A percentile compares a stretch with the other conserved stretches of the same genome.
phyloP scores from a whole-genome alignment of 176 grass and related monocot genomes.

The Musa acuminata region DNA sequence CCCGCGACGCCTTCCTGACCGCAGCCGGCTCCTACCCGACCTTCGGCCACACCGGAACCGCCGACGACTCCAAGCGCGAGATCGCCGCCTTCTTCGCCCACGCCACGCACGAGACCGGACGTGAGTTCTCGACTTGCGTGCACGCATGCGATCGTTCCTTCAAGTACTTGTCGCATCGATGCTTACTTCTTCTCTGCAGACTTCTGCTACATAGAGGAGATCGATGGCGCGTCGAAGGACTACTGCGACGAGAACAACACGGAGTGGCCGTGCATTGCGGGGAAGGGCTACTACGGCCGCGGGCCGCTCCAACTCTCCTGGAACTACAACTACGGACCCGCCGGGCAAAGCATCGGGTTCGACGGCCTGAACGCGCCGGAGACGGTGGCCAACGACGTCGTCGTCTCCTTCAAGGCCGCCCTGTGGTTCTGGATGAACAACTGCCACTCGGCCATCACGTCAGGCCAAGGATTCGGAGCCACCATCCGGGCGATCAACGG shows the following conservation, averaged over 20 bases:
- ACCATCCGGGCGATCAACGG: no score
- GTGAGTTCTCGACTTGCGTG: slow-evolving; percentile 21
- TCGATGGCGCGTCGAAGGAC: slow-evolving; percentile 60
- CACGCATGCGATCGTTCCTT: not conserved
- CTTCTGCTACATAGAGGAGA: slow-evolving; percentile 98
- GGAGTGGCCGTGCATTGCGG: slow-evolving; percentile 47
- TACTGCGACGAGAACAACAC: slow-evolving; percentile 49
- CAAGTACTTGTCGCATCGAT: not conserved
- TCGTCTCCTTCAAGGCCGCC: slow-evolving; percentile 54
- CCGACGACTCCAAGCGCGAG: slow-evolving; percentile 70
- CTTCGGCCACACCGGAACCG: slow-evolving; percentile 47
- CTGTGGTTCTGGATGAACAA: slow-evolving; percentile 74
- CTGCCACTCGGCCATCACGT: slow-evolving; percentile 43
- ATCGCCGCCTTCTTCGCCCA: slow-evolving; percentile 80
- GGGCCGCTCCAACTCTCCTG: slow-evolving; percentile 74
- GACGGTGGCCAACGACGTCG: slow-evolving; percentile 52
- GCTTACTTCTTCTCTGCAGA: slow-evolving; percentile 11
- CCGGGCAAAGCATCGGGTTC: slow-evolving; percentile 71
- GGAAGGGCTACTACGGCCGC: slow-evolving; percentile 73
- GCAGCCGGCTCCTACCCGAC: slow-evolving; percentile 29
- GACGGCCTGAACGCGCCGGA: slow-evolving; percentile 62
- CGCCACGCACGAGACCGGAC: slow-evolving; percentile 70
- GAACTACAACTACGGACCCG: slow-evolving; percentile 90
- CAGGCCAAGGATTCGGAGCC: slow-evolving; percentile 47
- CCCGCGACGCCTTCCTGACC: slow-evolving; percentile 58